phyloP scores from a whole-genome alignment of 2,329 filamentous ascomycete species.

The Salinomyces thailandicus region DNA sequence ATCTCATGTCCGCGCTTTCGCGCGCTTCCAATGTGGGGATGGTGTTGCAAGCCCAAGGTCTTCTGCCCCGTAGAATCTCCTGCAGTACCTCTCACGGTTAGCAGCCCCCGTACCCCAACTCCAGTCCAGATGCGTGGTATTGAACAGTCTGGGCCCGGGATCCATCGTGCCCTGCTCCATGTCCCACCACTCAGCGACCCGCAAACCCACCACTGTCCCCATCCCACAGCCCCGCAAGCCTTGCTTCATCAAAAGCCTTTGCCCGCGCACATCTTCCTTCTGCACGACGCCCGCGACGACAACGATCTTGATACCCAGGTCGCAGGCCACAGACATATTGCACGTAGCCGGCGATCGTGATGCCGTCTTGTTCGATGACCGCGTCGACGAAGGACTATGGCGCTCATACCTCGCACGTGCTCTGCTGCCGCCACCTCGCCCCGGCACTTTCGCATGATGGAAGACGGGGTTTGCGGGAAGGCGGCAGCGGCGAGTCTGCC shows the following conservation, averaged over 20 bases:
- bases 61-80: too few relatives aligned
- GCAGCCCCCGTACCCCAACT: too few relatives aligned
- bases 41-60: too few relatives aligned
- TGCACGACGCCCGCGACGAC: constrained; percentile 49
- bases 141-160: constrained; percentile 51
- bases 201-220: constrained; percentile 40
- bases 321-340: constrained; percentile 39
- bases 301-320: constrained; percentile 36
- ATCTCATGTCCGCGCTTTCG: too few relatives aligned
- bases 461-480: constrained; percentile 46
- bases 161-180: constrained; percentile 44
- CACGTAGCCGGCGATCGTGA: constrained; percentile 43
- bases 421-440: constrained; percentile 36
- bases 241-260: constrained; percentile 5
- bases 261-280: constrained; percentile 16
- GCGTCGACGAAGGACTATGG: constrained; percentile 37
- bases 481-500: constrained; percentile 40
- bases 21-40: too few relatives aligned
- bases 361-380: constrained; percentile 39
- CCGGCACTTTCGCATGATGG: constrained; percentile 41
- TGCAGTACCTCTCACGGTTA: too few relatives aligned
- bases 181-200: constrained; percentile 47
- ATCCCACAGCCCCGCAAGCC: constrained; percentile 1
- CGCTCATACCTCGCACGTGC: constrained; percentile 42
- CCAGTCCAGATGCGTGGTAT: constrained; percentile 46